A percentile compares a stretch with the other conserved stretches of the same genome.
These are phyloP conservation scores for Cryptococcus sp. DNA, from an alignment of 1,284 basidiomycete genomes.

Conservation along the genomic window DNA sequence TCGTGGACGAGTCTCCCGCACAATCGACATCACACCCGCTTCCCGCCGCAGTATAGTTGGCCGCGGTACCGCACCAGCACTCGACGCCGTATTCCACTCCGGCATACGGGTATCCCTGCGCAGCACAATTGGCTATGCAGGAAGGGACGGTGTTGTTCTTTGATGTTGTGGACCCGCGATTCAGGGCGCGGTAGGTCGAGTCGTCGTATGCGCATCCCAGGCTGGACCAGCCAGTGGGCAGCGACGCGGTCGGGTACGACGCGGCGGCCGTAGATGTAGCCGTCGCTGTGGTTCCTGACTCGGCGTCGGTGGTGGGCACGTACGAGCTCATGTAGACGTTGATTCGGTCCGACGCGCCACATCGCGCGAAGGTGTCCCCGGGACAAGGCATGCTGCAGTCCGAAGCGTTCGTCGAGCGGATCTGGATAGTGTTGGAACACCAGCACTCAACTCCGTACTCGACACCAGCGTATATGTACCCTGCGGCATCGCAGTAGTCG, in stretches of 20 bases:
- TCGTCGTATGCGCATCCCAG: slow-evolving; percentile 5
- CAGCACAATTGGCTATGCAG: slow-evolving; percentile 1
- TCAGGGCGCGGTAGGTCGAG: slow-evolving; percentile 5
- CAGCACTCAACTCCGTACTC: slow-evolving; percentile 9
- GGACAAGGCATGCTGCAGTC: slow-evolving; percentile 6
- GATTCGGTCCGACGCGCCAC: slow-evolving; percentile 1
- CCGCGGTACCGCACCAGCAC: slow-evolving; percentile 6
- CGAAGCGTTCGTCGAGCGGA: neutral
- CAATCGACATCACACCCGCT: slow-evolving; percentile 8
- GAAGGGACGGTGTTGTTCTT: slow-evolving; percentile 1
- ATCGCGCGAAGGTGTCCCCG: neutral
- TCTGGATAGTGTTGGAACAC: neutral
- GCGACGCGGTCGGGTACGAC: neutral
- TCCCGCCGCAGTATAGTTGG: slow-evolving; percentile 1
- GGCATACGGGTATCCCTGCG: slow-evolving; percentile 6
- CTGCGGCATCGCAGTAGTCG: slow-evolving; percentile 1
- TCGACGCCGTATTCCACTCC: slow-evolving; percentile 10
- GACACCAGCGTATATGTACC: slow-evolving; percentile 10
- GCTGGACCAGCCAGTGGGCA: slow-evolving; percentile 5
- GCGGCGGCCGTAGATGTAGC: neutral
- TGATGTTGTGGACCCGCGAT: slow-evolving; percentile 4
- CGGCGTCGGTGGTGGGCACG: neutral
- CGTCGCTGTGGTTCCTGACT: neutral
- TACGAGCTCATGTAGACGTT: slow-evolving; percentile 4
- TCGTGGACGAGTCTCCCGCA: slow-evolving; percentile 4